Evolutionary conservation across 139 green algal genomes (phyloP), one percentile per base, ranked within the genome.

Genomic region (Chlamydomonas sp.): DNA sequence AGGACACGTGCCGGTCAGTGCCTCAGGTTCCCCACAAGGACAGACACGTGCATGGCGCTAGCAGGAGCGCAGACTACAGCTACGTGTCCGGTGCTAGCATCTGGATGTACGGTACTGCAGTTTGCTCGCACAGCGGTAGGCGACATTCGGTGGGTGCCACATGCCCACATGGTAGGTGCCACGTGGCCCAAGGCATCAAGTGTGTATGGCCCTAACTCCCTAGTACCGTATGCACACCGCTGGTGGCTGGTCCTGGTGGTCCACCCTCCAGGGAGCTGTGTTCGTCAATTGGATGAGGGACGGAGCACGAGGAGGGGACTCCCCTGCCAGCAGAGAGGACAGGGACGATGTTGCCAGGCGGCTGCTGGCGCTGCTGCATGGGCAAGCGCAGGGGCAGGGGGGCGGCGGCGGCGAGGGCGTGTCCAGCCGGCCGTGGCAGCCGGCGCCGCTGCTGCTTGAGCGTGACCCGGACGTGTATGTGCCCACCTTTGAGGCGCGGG

Each of bases 221-320:
- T 72, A n/a, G 9, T 18, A 18, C 67, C 8, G 3, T 12, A 18
- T 18, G 67, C 67, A 17, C 3, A 20, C 67, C 10, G 9, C 67
- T n/a, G 3, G 8, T 59, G 18, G 4, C 72, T 1, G n/a, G 6
- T 6, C 5, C 14, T n/a, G 20, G 10, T 63, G 12, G 31, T 31
- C 63, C n/a, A 2, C 0, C 60, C 2, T 15, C 4, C 83, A 87
- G 83, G 83, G 83, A 1, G 83, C 83, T 3, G 83, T 87, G 4
- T 87, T 87, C 31, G 73, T 87, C 31, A 87, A n/a, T 62, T 87
- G 83, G 83, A 7, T 80, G 15, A 31, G 83, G 0, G 83, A 87
- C 49, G 83, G 72, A 2, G 83, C 69, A 6, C 7, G 15, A 4
- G 78, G 69, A 59, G 18, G 58, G 80, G 79, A 49, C 63, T 15